phyloP scores from a whole-genome alignment of 1,284 basidiomycete species.

The Ganoderma resinaceum region DNA sequence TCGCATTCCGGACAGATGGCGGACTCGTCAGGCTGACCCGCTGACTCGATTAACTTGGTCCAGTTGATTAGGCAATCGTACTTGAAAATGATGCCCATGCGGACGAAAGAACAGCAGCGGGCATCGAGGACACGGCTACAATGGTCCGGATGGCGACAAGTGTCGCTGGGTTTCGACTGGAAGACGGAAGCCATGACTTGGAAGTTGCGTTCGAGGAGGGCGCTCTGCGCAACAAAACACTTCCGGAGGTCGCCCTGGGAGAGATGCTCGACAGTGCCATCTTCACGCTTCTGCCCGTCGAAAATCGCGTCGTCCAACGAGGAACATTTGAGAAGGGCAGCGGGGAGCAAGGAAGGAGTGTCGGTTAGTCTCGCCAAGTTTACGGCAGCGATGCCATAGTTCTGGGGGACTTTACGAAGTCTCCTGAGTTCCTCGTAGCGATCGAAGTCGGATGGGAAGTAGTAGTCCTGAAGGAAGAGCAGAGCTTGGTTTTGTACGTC shows the following conservation, averaged over 20 bases:
- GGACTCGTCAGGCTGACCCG: background rate
- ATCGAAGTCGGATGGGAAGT: background rate
- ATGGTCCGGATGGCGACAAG: background rate
- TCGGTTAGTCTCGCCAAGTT: slow-evolving; percentile 15
- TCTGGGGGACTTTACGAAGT: accelerated
- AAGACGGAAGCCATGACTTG: background rate
- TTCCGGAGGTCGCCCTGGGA: slow-evolving; percentile 7
- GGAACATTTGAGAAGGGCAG: slow-evolving; percentile 12
- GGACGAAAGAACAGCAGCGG: background rate
- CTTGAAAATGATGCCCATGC: background rate
- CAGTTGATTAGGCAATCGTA: background rate
- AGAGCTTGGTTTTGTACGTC: background rate
- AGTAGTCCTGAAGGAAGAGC: background rate
- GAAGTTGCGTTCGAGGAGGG: background rate
- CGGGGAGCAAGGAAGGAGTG: slow-evolving; percentile 7
- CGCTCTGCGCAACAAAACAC: background rate
- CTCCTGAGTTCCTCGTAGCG: background rate
- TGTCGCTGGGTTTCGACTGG: background rate
- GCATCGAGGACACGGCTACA: background rate
- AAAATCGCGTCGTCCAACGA: background rate
- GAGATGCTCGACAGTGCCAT: slow-evolving; percentile 9
- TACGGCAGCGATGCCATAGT: slow-evolving; percentile 11
- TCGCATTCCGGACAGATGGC: background rate
- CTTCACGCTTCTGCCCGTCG: slow-evolving; percentile 2
- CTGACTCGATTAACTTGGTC: background rate